Percentiles rank a stretch among this genome's conserved stretches.
Conservation (phyloP, 2,329 filamentous ascomycete species). For the Phaeosphaeriaceae sp. region DNA sequence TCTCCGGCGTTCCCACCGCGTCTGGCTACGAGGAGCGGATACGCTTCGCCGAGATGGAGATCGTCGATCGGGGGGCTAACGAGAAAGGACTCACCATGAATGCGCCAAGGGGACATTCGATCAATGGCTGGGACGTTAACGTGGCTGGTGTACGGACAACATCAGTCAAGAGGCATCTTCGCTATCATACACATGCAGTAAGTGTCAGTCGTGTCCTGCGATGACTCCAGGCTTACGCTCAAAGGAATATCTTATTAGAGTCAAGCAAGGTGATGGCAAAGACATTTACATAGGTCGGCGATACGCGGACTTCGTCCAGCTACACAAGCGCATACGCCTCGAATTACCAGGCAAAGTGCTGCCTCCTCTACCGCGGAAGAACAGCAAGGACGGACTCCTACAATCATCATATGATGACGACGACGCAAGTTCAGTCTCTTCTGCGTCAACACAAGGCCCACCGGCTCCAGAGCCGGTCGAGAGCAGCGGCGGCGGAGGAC, state of each 20-base stretch:
- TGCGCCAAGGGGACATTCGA: conserved; percentile 86
- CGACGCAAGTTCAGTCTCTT: conserved; percentile 80
- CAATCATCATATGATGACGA: conserved; percentile 61
- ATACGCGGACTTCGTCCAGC: conserved; percentile 84
- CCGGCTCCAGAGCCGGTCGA: conserved; percentile 45
- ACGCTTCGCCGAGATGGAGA: conserved; percentile 94
- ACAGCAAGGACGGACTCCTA: conserved; percentile 76
- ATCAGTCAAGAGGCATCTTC: conserved; percentile 82
- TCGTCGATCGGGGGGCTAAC: conserved; percentile 91
- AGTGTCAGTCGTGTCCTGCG: conserved; percentile 41
- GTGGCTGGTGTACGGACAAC: conserved; percentile 86
- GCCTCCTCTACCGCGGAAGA: conserved; percentile 87
- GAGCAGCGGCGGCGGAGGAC: conserved; percentile 47
- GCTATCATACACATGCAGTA: conserved; percentile 90
- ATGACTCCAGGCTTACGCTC: background rate
- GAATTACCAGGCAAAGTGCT: conserved; percentile 92
- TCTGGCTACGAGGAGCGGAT: conserved; percentile 98
- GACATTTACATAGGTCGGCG: conserved; percentile 83
- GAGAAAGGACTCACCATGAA: conserved; percentile 88
- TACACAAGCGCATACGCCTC: conserved; percentile 79
- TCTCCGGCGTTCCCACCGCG: conserved; percentile 92
- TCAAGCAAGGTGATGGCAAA: conserved; percentile 76
- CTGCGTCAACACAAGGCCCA: conserved; percentile 72
- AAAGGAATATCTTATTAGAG: conserved; percentile 86
- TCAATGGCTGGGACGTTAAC: conserved; percentile 98